Percentiles rank a stretch among this genome's conserved stretches.
Conservation (phyloP, 1,284 basidiomycete genomes). For the Rhizopogon hawkerae region DNA sequence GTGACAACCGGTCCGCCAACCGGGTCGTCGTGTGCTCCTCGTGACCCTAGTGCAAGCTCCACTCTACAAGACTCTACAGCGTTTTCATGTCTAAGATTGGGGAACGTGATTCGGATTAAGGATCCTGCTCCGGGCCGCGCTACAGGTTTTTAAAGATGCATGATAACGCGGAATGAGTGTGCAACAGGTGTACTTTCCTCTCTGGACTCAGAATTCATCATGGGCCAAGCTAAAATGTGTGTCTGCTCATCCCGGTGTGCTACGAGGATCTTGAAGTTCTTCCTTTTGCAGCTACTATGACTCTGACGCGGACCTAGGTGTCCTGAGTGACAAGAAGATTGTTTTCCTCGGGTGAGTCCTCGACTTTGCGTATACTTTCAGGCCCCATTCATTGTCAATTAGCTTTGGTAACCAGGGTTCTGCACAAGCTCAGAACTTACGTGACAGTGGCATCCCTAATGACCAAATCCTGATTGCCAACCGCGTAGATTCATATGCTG, state of each 20-base stretch:
- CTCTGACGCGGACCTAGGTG: slow-evolving; percentile 43
- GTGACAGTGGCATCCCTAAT: slow-evolving; percentile 56
- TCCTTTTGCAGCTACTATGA: slow-evolving; percentile 45
- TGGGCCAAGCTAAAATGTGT: slow-evolving; percentile 41
- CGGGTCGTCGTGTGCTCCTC: slow-evolving; percentile 10
- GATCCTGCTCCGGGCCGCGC: background rate
- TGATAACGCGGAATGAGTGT: background rate
- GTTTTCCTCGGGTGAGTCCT: slow-evolving; percentile 49
- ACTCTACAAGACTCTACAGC: background rate
- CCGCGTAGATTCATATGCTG: slow-evolving; percentile 48
- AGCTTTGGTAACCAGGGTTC: slow-evolving; percentile 64
- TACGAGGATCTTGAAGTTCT: background rate
- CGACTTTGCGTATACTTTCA: background rate
- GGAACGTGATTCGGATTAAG: slow-evolving; percentile 12
- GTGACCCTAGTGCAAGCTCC: slow-evolving; percentile 15
- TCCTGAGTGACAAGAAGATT: slow-evolving; percentile 44
- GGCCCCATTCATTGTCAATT: slow-evolving; percentile 5
- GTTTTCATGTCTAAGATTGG: slow-evolving; percentile 1
- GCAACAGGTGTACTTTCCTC: background rate
- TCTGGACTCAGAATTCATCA: slow-evolving; percentile 12
- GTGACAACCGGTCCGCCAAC: slow-evolving; percentile 10
- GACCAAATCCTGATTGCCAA: slow-evolving; percentile 54
- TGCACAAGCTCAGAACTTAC: slow-evolving; percentile 57
- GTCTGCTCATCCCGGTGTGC: slow-evolving; percentile 10
- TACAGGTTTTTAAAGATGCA: slow-evolving; percentile 6